Evolutionary conservation across 139 green algal genomes (phyloP), one percentile per base, ranked within the genome.

Genomic region (Pleodorina starrii): DNA sequence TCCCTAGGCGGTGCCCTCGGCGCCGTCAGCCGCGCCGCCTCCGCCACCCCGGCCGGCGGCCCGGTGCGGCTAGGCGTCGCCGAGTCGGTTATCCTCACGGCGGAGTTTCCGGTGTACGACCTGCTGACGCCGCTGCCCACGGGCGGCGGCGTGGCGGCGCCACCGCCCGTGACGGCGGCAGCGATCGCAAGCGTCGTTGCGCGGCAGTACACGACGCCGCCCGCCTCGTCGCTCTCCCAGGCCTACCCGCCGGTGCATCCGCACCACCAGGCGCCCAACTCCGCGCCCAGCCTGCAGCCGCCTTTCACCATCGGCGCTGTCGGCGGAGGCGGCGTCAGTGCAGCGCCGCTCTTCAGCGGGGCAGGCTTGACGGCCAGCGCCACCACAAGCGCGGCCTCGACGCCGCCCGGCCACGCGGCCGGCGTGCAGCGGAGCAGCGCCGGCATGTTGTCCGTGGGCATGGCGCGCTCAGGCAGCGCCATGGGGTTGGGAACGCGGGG

Each of bases 71-170:
- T 66, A 25, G 54, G 54, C 25, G 29, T 12, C 21, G 54, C 54
- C 2, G 54, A 51, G 35, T 51, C 35, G 5, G 69, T 89, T 35
- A 89, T 89, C 84, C 9, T 63, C 10, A 89, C 84, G 1, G 44
- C 69, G 2, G 84, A 81, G 84, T 82, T 72, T 5, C 48, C 36
- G 1, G 84, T 82, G 48, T 81, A 89, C 50, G 84, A 89, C 48
- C 48, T 89, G 2, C 69, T 89, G 12, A 89, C 84, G 48, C 84
- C 84, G 7, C 40, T 63, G 35, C 48, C 48, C 16, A 83, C 83
- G 12, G 83, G 83, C 35, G 63, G 80, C 19, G 77, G 43, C 5
- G 78, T 51, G n/a, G n/a, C n/a, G n/a, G n/a, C n/a, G 29, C 12
- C 42, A 36, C 48, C 78, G 78, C 23, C 54, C 27, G 10, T 23